Evolutionary conservation across 805 yeast genomes (phyloP), one percentile per base, ranked within the genome.

Genomic region (Wickerhamiella dianesei): DNA sequence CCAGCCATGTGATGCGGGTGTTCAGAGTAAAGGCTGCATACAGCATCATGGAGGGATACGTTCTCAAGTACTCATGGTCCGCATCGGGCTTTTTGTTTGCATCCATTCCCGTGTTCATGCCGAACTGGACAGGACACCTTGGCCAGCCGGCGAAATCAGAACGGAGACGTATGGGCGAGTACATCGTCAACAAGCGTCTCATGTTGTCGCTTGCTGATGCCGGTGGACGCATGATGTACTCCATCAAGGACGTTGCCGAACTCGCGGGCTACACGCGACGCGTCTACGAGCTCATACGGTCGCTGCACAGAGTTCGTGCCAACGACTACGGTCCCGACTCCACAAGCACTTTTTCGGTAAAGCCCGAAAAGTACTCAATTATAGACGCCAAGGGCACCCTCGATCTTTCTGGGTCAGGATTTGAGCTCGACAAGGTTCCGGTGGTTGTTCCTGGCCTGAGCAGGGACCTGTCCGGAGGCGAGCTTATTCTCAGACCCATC

Each of bases 141-240:
- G 49, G 44, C 18, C 48, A 43, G 17, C 50, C 46, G 45, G 48
- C 45, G 52, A 21, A 12, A n/a, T 14, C 40, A 9, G 61, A 59
- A 56, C 59, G 66, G 9, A 66, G 67, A 50, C 57, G 79, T 64
- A 85, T 88, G 85, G 80, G 85, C 56, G 86, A 83, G 54, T 88
- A 87, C 56, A 80, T 88, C 56, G 87, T 85, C 46, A 88, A 88
- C 69, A 88, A 88, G 66, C 74, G 97, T 58, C 71, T 88, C 53
- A 80, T 88, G 83, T 72, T 88, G 53, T 81, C 92, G 3, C 72
- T 88, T 60, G 95, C 96, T 3, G 97, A 88, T 66, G 95, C 97
- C 0, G 96, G 96, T 3, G 82, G 94, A 13, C 72, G 96, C 54
- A 73, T 88, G 65, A 87, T 88, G 95, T 86, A 85, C 63, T 86